These are phyloP conservation scores for Dissophora globulifera DNA, from an alignment of 192 early-diverging fungal genomes.

Conservation along the genomic window DNA sequence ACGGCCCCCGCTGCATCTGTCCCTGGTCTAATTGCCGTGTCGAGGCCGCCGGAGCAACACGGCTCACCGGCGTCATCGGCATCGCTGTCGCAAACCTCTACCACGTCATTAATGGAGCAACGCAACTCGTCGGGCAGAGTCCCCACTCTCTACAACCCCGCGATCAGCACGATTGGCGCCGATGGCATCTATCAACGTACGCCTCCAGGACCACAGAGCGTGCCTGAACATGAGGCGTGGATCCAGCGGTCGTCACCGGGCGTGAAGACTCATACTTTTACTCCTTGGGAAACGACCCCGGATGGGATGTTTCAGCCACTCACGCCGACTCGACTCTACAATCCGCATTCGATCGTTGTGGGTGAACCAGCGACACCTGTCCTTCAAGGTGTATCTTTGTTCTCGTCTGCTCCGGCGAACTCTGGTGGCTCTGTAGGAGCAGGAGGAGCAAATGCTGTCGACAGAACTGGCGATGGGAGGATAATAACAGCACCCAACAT, in stretches of 20 bases:
- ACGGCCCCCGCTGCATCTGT: neutral
- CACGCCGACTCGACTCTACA: conserved; percentile 9
- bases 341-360: conserved; percentile 20
- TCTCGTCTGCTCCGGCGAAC: neutral
- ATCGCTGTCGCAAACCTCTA: no score
- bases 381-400: neutral
- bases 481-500: no score
- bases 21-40: no score
- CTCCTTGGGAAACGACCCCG: neutral
- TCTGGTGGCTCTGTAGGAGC: neutral
- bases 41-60: no score
- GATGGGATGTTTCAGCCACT: conserved; percentile 28
- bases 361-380: conserved; percentile 5
- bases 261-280: conserved; percentile 1
- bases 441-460: neutral
- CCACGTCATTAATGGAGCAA: neutral
- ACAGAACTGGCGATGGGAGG: neutral
- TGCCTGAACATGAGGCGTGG: conserved; percentile 37
- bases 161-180: neutral
- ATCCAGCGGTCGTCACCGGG: conserved; percentile 34
- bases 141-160: conserved; percentile 5
- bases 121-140: neutral
- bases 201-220: conserved; percentile 22
- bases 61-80: no score
- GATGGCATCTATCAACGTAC: neutral